phyloP scores from a whole-genome alignment of 306 rosid species.

The Vigna unguiculata region DNA sequence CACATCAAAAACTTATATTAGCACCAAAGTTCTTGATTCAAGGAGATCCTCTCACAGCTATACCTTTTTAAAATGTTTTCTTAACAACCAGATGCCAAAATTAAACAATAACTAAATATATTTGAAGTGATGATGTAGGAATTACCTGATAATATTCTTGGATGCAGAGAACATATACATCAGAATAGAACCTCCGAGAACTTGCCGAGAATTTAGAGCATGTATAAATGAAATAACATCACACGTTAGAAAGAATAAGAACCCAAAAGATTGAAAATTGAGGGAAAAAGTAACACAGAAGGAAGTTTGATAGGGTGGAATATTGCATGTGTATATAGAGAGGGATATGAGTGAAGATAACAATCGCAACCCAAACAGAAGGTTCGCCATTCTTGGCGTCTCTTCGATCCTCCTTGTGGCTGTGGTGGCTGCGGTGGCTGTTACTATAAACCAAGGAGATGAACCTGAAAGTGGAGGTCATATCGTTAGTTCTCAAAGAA shows the following conservation, averaged over 20 bases:
- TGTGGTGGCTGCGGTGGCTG: slow-evolving; percentile 25
- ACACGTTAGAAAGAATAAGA: background rate
- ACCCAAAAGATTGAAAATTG: slow-evolving; percentile 3
- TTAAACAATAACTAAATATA: slow-evolving; percentile 1
- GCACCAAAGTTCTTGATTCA: background rate
- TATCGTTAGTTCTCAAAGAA: slow-evolving; percentile 37
- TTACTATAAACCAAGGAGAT: background rate
- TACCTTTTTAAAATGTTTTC: background rate
- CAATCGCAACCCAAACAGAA: background rate
- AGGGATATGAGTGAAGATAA: slow-evolving; percentile 9
- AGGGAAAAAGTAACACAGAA: background rate
- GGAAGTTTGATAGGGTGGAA: background rate
- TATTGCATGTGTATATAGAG: background rate
- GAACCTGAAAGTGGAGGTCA: background rate
- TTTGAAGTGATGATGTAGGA: slow-evolving; percentile 5
- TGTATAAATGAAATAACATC: slow-evolving; percentile 28
- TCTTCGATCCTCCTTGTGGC: slow-evolving; percentile 49
- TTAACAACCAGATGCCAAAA: slow-evolving; percentile 34
- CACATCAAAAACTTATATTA: background rate
- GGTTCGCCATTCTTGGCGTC: slow-evolving; percentile 28
- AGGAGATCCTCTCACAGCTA: slow-evolving; percentile 35
- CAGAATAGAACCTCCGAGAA: background rate
- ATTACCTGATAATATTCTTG: background rate
- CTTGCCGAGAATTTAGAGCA: background rate
- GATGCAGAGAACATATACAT: background rate